phyloP scores from a whole-genome alignment of 345 rosid genomes.

The Ailanthus altissimus region DNA sequence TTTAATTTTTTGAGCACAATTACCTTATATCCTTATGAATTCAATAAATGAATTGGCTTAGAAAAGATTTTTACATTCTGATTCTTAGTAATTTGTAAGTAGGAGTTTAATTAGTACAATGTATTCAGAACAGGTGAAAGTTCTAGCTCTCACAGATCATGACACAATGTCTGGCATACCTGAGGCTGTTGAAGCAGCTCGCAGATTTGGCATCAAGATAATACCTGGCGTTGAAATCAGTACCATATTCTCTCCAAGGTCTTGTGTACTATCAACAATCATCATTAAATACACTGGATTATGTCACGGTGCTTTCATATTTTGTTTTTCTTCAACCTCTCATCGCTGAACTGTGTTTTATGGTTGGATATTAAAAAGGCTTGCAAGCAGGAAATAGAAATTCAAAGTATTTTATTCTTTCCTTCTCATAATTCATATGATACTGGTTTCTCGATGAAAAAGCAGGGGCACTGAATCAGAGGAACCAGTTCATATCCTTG shows the following conservation, averaged over 20 bases:
- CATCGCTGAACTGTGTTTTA: background rate
- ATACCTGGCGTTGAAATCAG: conserved; percentile 96
- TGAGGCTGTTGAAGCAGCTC: conserved; percentile 85
- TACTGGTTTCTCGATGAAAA: conserved; percentile 17
- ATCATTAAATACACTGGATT: background rate
- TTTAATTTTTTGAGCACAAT: background rate
- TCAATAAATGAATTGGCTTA: conserved; percentile 11
- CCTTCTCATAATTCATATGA: background rate
- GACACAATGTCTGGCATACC: conserved; percentile 89
- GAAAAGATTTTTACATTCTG: background rate
- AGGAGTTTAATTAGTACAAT: conserved; percentile 33
- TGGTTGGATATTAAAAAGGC: background rate
- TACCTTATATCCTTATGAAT: conserved; percentile 1
- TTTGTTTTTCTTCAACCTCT: background rate
- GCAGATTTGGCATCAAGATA: conserved; percentile 74
- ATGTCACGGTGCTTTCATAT: background rate
- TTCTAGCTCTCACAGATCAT: conserved; percentile 93
- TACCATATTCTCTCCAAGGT: conserved; percentile 79
- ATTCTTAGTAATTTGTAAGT: background rate
- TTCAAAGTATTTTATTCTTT: background rate
- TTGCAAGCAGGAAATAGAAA: background rate
- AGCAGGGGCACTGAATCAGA: conserved; percentile 57
- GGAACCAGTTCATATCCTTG: conserved; percentile 94
- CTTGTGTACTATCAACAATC: conserved; percentile 11
- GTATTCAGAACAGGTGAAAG: conserved; percentile 82